phyloP scores from a whole-genome alignment of 2,329 filamentous ascomycete species.

The Akanthomyces lecanii region DNA sequence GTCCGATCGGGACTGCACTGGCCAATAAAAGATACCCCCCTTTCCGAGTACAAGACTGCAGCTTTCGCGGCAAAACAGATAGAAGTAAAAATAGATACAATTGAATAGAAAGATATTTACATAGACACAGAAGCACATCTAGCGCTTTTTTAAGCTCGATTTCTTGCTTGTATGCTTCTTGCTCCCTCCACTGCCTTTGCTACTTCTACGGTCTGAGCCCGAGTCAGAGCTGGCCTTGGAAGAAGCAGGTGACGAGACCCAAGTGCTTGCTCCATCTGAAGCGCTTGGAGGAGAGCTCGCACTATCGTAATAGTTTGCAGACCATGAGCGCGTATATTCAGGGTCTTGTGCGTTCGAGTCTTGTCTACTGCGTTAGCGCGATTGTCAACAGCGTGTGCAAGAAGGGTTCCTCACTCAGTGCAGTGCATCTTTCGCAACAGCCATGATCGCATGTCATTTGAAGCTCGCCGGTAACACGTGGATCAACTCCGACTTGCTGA shows the following conservation, averaged over 20 bases:
- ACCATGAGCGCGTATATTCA: background rate
- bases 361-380: background rate
- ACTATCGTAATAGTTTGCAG: background rate
- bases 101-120: background rate
- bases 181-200: background rate
- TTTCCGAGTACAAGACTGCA: no score
- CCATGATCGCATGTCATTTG: conserved; percentile 16
- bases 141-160: background rate
- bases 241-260: conserved; percentile 6
- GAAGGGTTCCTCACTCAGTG: background rate
- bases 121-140: background rate
- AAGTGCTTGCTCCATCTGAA: background rate
- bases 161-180: background rate
- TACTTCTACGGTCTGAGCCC: background rate
- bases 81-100: background rate
- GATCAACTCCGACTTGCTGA: background rate
- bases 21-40: no score
- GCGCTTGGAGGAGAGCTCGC: conserved; percentile 2
- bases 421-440: conserved; percentile 6
- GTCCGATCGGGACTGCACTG: no score
- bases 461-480: background rate
- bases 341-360: background rate
- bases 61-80: no score
- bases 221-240: background rate
- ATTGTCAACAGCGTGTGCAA: background rate